Evolutionary conservation across 225 moss, liverwort and hornwort genomes (phyloP), one percentile per base, ranked within the genome.

Genomic region (Rhytidiadelphus loreus): DNA sequence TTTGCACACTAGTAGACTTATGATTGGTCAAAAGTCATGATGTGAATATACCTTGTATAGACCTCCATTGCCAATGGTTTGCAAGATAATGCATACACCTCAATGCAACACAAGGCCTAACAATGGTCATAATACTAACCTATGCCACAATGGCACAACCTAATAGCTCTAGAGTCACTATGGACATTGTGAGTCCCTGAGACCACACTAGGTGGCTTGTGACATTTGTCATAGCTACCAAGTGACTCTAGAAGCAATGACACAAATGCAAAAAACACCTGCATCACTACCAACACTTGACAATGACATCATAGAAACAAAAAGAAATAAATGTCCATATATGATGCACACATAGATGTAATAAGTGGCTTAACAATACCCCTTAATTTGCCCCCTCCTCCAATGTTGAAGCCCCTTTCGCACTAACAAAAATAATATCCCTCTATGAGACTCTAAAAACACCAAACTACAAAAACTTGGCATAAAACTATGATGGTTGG

Each of bases 181-280:
- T 69, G 1, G 11, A 11, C 6, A 68, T 1, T 1, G 1, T 69
- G 12, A 26, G 4, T 71, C 2, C 0, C 0, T 43, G 0, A 2
- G 28, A 28, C 3, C 10, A 72, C 0, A 0, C 16, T 72, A 44
- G 9, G 3, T 43, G 6, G 28, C 28, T 71, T 71, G 26, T 44
- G 3, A 29, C 1, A 28, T 16, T 28, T 72, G 3, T 44, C 6
- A 29, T 16, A 44, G 28, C 6, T 7, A 44, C 15, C 16, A 72
- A 72, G 3, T 44, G 72, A 44, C 1, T 44, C 9, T n/a, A 25
- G 29, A 43, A 72, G 6, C 10, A 28, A 44, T 44, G 16, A 44
- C 4, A 9, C 15, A 23, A 66, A 37, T 39, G 39, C 23, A 13
- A 69, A 39, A 65, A 13, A 41, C 3, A 3, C 26, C 26, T 5